Percentiles rank a stretch among this genome's conserved stretches.
These are phyloP conservation scores for Tilletia setariae DNA, from an alignment of 1,284 basidiomycete species.

Conservation along the genomic window DNA sequence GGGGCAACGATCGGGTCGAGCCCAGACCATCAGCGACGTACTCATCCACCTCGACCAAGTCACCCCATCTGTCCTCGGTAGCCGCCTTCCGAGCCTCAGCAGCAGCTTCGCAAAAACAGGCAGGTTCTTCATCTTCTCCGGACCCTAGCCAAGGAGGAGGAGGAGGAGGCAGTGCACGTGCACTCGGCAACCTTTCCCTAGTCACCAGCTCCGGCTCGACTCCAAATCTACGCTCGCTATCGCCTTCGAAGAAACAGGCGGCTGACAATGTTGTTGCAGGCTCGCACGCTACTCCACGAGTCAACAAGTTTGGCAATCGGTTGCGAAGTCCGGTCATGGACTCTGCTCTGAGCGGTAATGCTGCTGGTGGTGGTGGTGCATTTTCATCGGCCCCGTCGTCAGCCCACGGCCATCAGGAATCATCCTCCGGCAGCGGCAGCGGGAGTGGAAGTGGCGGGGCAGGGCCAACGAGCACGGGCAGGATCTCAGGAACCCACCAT, in stretches of 20 bases:
- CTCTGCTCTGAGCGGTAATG: too few relatives aligned
- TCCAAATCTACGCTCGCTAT: conserved; percentile 1
- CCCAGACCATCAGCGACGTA: conserved; percentile 18
- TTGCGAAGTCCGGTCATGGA: too few relatives aligned
- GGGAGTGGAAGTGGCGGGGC: neutral
- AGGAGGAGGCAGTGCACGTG: neutral
- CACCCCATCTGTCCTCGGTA: neutral
- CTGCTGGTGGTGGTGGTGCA: neutral
- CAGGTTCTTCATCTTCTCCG: neutral
- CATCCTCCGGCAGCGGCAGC: neutral
- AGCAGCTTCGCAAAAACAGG: neutral
- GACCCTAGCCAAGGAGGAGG: neutral
- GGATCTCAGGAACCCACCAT: conserved; percentile 4
- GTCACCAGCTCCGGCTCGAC: neutral
- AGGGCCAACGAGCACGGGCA: neutral
- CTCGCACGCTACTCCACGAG: neutral
- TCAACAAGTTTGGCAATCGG: conserved; percentile 10
- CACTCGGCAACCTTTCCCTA: neutral
- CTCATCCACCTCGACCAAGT: neutral
- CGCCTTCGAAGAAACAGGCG: neutral
- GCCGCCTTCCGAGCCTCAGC: conserved; percentile 10
- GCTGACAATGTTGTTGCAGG: conserved; percentile 2
- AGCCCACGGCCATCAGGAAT: neutral
- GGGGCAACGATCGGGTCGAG: conserved; percentile 37
- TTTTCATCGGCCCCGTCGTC: neutral